These are phyloP conservation scores for Colletotrichum agaves DNA, from an alignment of 2,329 filamentous ascomycete genomes.

Conservation along the genomic window DNA sequence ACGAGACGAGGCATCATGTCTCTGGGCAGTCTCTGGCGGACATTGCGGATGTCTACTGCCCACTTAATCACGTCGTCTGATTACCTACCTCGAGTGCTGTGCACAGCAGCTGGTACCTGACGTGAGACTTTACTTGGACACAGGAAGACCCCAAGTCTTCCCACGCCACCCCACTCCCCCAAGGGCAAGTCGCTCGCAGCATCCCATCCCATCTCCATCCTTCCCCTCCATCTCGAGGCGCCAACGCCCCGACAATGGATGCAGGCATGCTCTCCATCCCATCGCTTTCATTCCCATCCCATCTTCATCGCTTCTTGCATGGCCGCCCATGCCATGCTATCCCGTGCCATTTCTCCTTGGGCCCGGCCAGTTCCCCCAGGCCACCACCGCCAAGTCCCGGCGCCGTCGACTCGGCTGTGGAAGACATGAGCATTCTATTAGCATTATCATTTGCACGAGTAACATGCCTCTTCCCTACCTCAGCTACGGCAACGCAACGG, in stretches of 20 bases:
- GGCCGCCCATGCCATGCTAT: constrained; percentile 10
- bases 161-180: background rate
- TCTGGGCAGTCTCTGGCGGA: background rate
- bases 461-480: background rate
- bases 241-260: background rate
- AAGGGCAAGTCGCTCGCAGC: background rate
- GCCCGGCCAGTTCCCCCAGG: background rate
- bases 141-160: background rate
- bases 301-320: background rate
- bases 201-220: background rate
- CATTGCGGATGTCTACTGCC: background rate
- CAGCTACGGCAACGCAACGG: background rate
- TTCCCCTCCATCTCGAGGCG: background rate
- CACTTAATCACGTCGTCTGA: background rate
- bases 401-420: background rate
- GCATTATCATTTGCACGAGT: background rate
- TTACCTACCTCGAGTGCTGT: background rate
- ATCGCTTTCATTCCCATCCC: background rate
- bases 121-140: background rate
- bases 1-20: background rate
- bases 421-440: background rate
- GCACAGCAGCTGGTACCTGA: background rate
- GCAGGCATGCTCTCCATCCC: constrained; percentile 1
- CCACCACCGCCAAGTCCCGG: constrained; percentile 4
- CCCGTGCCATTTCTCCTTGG: constrained; percentile 23